phyloP scores from a whole-genome alignment of 352 stramenopile genomes.

The Stramenopiles sp. region DNA sequence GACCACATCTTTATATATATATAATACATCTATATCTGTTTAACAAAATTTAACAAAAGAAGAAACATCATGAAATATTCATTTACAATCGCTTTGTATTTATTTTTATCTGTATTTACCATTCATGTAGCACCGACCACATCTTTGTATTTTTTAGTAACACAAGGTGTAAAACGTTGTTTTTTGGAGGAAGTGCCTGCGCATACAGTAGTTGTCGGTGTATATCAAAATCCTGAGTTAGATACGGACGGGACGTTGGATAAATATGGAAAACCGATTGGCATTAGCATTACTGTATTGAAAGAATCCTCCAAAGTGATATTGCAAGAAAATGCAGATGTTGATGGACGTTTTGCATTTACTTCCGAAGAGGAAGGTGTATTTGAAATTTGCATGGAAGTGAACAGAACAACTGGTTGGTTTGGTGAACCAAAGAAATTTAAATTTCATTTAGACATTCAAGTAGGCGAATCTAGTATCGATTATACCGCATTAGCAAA shows the following conservation, averaged over 20 bases:
- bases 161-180: conserved; percentile 35
- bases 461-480: conserved; percentile 39
- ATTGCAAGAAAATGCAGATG: neutral
- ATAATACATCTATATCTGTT: too few relatives aligned
- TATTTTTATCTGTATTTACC: too few relatives aligned
- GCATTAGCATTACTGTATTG: neutral
- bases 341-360: conserved; percentile 36
- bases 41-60: too few relatives aligned
- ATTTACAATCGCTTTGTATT: too few relatives aligned
- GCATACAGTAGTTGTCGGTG: conserved; percentile 41
- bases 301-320: neutral
- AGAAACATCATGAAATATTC: too few relatives aligned
- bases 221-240: conserved; percentile 57
- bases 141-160: conserved; percentile 1
- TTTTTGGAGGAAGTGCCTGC: conserved; percentile 49
- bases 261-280: neutral
- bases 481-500: conserved; percentile 55
- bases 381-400: neutral
- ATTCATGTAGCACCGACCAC: too few relatives aligned
- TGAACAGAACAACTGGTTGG: neutral
- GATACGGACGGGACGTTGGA: neutral
- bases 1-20: too few relatives aligned
- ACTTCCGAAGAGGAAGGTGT: conserved; percentile 36
- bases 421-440: neutral
- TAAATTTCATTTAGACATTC: conserved; percentile 38